Percentiles rank a stretch among this genome's conserved stretches.
Conservation (phyloP, 2,329 filamentous ascomycete genomes). For the Sarocladiaceae sp. region DNA sequence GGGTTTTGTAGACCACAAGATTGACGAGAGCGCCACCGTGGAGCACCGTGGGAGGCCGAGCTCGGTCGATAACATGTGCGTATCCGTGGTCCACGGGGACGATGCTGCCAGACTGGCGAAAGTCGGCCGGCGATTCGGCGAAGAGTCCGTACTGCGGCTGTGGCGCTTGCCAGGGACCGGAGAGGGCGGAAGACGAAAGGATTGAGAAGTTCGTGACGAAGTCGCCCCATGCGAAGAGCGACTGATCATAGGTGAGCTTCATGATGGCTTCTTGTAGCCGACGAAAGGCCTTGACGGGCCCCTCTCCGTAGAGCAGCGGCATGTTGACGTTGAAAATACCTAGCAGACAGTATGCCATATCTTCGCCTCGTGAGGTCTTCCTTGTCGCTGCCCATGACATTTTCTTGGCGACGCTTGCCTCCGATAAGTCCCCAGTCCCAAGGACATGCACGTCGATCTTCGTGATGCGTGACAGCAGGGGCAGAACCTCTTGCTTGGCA, state of each 20-base stretch:
- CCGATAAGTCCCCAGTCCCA: background rate
- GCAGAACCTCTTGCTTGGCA: constrained; percentile 9
- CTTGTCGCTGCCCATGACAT: constrained; percentile 16
- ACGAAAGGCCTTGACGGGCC: constrained; percentile 14
- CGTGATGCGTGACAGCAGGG: constrained; percentile 8
- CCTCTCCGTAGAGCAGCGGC: constrained; percentile 19
- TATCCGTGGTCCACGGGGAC: background rate
- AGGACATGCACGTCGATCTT: constrained; percentile 7
- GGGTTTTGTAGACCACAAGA: constrained; percentile 1
- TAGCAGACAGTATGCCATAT: constrained; percentile 18
- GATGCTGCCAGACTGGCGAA: background rate
- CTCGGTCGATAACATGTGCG: constrained; percentile 1
- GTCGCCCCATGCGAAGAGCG: constrained; percentile 15
- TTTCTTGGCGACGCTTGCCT: constrained; percentile 13
- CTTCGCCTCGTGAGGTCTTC: constrained; percentile 15
- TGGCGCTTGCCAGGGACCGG: background rate
- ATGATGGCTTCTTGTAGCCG: constrained; percentile 18
- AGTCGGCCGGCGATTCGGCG: constrained; percentile 4
- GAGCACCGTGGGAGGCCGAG: background rate
- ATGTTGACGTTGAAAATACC: constrained; percentile 18
- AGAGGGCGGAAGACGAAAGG: background rate
- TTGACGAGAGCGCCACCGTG: constrained; percentile 5
- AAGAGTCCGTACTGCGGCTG: constrained; percentile 1
- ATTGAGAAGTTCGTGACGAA: constrained; percentile 4
- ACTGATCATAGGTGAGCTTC: constrained; percentile 13